These are phyloP conservation scores for Asterophora parasitica DNA, from an alignment of 768 basidiomycete genomes.

Conservation along the genomic window DNA sequence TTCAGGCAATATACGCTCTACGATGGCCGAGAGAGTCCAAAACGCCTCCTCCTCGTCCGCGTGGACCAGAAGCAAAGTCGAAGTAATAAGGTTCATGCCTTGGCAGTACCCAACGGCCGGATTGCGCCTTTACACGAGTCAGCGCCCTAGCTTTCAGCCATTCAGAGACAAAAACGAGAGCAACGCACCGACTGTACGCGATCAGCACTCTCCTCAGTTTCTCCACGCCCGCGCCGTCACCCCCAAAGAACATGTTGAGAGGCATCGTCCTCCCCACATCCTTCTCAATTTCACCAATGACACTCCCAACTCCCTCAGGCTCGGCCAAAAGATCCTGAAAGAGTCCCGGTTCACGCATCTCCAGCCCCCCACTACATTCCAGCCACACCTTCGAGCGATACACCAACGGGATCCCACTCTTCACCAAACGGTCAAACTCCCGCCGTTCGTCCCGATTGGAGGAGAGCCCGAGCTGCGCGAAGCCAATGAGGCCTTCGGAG, in stretches of 20 bases:
- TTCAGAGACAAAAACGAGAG: not conserved
- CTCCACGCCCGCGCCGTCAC: slow-evolving; percentile 90
- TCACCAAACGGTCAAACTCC: slow-evolving; percentile 76
- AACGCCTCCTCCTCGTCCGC: slow-evolving; percentile 97
- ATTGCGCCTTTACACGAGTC: slow-evolving; percentile 60
- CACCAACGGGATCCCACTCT: slow-evolving; percentile 81
- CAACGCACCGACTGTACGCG: slow-evolving; percentile 84
- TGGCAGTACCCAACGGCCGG: slow-evolving; percentile 92
- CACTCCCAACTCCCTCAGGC: slow-evolving; percentile 39
- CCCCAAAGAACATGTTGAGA: slow-evolving; percentile 93
- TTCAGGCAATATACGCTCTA: slow-evolving; percentile 84
- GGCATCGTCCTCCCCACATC: slow-evolving; percentile 93
- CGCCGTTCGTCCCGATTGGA: slow-evolving; percentile 73
- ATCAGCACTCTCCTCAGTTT: slow-evolving; percentile 87
- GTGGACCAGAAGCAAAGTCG: slow-evolving; percentile 87
- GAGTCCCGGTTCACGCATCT: slow-evolving; percentile 87
- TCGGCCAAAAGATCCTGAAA: slow-evolving; percentile 79
- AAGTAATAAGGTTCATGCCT: slow-evolving; percentile 94
- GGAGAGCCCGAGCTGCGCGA: slow-evolving; percentile 81
- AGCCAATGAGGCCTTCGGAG: slow-evolving; percentile 82
- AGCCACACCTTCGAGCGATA: slow-evolving; percentile 89
- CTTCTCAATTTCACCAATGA: slow-evolving; percentile 87
- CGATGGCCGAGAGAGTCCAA: slow-evolving; percentile 87
- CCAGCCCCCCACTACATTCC: slow-evolving; percentile 91
- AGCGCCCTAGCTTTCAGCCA: not conserved